phyloP scores from a whole-genome alignment of 805 yeast genomes.

The Ogataea henricii region DNA sequence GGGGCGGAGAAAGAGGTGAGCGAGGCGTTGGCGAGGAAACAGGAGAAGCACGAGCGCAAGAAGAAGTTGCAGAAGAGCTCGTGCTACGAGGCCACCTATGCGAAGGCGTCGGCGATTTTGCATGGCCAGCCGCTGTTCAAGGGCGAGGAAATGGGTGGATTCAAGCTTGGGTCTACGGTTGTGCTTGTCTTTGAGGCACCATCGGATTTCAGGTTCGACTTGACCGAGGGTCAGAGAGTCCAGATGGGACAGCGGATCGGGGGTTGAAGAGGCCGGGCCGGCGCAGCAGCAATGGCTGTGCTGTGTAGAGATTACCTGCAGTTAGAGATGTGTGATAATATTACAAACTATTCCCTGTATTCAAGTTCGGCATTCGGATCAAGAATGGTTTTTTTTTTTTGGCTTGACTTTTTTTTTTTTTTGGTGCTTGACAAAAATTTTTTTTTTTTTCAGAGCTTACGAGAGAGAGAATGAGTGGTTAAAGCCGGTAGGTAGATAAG shows the following conservation, averaged over 20 bases:
- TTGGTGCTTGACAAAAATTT: background rate
- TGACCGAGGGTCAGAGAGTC: conserved; percentile 73
- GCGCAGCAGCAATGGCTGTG: no score
- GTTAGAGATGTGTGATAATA: no score
- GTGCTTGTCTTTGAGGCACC: conserved; percentile 98
- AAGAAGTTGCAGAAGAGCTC: conserved; percentile 65
- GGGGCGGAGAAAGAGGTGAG: conserved; percentile 1
- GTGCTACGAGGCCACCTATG: conserved; percentile 92
- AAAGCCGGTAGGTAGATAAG: background rate
- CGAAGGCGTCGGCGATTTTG: conserved; percentile 69
- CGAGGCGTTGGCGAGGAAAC: conserved; percentile 9
- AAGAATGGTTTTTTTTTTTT: no score
- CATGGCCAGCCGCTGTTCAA: conserved; percentile 87
- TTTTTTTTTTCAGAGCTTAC: background rate
- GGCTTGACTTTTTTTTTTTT: background rate
- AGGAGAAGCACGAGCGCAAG: conserved; percentile 9
- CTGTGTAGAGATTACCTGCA: no score
- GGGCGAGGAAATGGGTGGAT: conserved; percentile 97
- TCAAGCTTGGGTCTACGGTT: conserved; percentile 94
- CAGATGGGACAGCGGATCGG: conserved; percentile 86
- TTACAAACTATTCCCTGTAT: no score
- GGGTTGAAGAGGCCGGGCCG: no score
- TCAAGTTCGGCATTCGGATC: no score
- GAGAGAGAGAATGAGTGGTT: background rate
- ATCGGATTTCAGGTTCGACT: conserved; percentile 65